These are phyloP conservation scores for Poterioochromonas sp. DNA, from an alignment of 352 stramenopile species.

Conservation along the genomic window DNA sequence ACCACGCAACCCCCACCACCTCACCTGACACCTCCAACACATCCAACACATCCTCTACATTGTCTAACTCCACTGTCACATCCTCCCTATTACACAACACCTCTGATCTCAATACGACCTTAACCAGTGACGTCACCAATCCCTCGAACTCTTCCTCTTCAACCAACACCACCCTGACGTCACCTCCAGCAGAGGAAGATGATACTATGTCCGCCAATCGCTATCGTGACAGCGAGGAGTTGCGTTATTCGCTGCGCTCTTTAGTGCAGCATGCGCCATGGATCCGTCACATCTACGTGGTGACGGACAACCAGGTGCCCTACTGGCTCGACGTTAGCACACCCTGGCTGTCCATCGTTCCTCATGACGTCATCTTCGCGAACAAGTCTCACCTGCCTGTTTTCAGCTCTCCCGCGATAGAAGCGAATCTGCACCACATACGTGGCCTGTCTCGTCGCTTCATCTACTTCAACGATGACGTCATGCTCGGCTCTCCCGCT, in stretches of 20 bases:
- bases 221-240: slow-evolving; percentile 85
- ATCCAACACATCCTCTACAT: too few species aligned
- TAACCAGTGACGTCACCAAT: neutral
- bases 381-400: slow-evolving; percentile 76
- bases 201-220: slow-evolving; percentile 66
- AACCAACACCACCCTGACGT: neutral
- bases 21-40: too few species aligned
- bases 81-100: neutral
- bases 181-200: slow-evolving; percentile 46
- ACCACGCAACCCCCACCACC: too few species aligned
- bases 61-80: too few species aligned
- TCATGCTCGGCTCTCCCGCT: slow-evolving; percentile 75
- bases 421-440: slow-evolving; percentile 77
- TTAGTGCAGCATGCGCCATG: slow-evolving; percentile 87
- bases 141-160: neutral
- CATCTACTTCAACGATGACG: slow-evolving; percentile 92
- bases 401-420: slow-evolving; percentile 82
- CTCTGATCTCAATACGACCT: neutral
- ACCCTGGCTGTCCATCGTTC: slow-evolving; percentile 63
- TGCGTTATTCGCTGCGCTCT: slow-evolving; percentile 75
- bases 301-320: slow-evolving; percentile 84
- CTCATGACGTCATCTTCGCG: slow-evolving; percentile 76
- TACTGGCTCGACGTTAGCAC: slow-evolving; percentile 63
- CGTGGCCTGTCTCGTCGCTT: slow-evolving; percentile 77
- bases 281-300: slow-evolving; percentile 82